Conservation (phyloP, 768 basidiomycete species). For the Termitomyces sp. region DNA sequence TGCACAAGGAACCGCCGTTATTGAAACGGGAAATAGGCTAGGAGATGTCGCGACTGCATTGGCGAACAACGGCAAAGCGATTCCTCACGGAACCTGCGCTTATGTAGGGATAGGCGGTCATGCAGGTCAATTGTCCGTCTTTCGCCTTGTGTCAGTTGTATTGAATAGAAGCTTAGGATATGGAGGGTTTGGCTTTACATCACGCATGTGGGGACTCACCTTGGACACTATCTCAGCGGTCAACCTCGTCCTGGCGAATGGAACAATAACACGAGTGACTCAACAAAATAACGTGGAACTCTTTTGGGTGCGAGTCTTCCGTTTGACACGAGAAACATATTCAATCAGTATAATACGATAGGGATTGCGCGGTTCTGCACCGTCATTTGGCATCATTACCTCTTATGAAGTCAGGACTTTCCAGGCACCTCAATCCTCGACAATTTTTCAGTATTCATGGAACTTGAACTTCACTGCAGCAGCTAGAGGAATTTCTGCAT, state of each 20-base stretch:
- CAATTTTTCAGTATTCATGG: conserved; percentile 29
- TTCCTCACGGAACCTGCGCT: conserved; percentile 50
- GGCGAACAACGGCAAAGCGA: conserved; percentile 31
- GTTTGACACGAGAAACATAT: background rate
- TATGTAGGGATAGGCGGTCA: conserved; percentile 50
- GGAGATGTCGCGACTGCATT: conserved; percentile 40
- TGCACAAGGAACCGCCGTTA: conserved; percentile 28
- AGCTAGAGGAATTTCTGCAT: conserved; percentile 24
- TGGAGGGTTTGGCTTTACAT: conserved; percentile 45
- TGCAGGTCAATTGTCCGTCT: conserved; percentile 22
- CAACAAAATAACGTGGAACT: conserved; percentile 34
- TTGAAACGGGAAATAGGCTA: conserved; percentile 39
- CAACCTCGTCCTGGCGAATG: conserved; percentile 40
- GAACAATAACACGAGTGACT: conserved; percentile 33
- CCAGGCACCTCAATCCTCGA: conserved; percentile 12
- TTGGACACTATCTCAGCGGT: conserved; percentile 39
- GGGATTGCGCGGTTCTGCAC: conserved; percentile 18
- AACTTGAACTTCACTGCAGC: conserved; percentile 24
- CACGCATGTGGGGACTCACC: conserved; percentile 44
- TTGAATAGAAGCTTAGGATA: conserved; percentile 18
- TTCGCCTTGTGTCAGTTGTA: background rate
- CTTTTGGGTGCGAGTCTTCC: conserved; percentile 22
- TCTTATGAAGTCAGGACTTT: conserved; percentile 15
- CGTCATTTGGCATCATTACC: conserved; percentile 18
- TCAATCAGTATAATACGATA: background rate